Evolutionary conservation across 1,284 basidiomycete species (phyloP), one percentile per base, ranked within the genome.

Genomic region (Mrakiaceae sp.): DNA sequence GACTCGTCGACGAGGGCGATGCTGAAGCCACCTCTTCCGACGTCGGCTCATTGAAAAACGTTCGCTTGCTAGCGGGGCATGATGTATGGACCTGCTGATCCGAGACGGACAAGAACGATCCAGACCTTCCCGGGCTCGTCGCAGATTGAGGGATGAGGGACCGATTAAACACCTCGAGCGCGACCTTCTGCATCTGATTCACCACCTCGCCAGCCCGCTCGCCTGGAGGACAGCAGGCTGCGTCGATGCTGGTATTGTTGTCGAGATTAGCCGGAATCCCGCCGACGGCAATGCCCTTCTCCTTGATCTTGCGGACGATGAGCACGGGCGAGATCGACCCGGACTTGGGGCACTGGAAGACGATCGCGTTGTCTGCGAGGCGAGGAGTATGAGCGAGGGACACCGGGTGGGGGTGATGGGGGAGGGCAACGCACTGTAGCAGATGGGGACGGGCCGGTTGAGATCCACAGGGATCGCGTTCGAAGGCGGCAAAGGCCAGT

Each of bases 151-250:
- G 78, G 56, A 79, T 81, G 73, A 86, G 87, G 70, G 77, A 79
- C 27, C 81, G 79, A 70, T 88, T 86, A 72, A 85, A 92, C 8
- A 93, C 85, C 77, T 94, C 91, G 69, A 94, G 90, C 0, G 90
- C 91, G 68, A 94, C 75, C 71, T 93, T 97, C 79, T 96, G 93
- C 62, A 96, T 80, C 73, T 98, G 95, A 16, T 90, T 93, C 39
- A 97, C 91, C 4, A 92, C 88, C 72, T 97, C 92, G 3, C 93
- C 92, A 67, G 89, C 87, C 1, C 89, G 85, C 76, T 97, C 94
- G 44, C 90, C 88, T 5, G 84, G 82, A 1, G 84, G 77, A 70
- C 87, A 90, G 72, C 73, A 72, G 1, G 71, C 44, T 4, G 67
- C 67, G 2, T 64, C 44, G 7, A 75, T 72, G 5, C 66, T 60